Evolutionary conservation across 371 early-diverging fungal genomes (phyloP), one percentile per base, ranked within the genome.

Genomic region (Blakeslea trispora): DNA sequence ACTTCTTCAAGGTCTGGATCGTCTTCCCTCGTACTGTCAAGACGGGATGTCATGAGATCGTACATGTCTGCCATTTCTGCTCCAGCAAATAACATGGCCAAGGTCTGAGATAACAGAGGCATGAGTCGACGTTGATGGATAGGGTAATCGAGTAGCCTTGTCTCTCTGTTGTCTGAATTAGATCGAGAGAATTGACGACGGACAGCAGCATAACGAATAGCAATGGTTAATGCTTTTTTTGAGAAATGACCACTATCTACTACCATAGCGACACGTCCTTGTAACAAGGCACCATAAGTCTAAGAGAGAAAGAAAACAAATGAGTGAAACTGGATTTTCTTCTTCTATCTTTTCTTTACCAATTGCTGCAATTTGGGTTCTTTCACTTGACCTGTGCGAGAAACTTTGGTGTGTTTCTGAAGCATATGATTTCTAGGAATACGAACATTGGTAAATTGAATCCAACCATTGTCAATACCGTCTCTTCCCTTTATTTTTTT

Each of bases 361-460:
- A 74, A 51, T 60, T 79, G 79, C 37, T 75, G 76, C 31, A 79
- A 50, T 55, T 71, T 81, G 24, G 91, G 91, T 61, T 87, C 88
- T 50, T 79, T 71, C 52, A 89, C 90, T 50, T 79, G 72, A 54
- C 91, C 91, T 3, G 81, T 76, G 23, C 91, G 85, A 40, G 86
- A 83, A 21, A 97, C 97, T 81, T 94, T 92, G 54, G 96, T 86
- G 72, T 95, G 91, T 79, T 92, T 95, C 91, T 92, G 92, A 46
- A 93, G 70, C 91, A 93, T 88, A 69, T 91, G 85, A 35, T 83
- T 78, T 39, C 92, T 77, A 37, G 92, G 91, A 45, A 93, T 83
- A 43, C 90, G 85, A 50, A 90, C 88, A 59, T 88, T 79, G 55
- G 90, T 89, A 68, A 91, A 91, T 61, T 89, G 88, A 55, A 93